Evolutionary conservation across 306 rosid genomes (phyloP).

Genomic region (Chamaecrista fasciculata): DNA sequence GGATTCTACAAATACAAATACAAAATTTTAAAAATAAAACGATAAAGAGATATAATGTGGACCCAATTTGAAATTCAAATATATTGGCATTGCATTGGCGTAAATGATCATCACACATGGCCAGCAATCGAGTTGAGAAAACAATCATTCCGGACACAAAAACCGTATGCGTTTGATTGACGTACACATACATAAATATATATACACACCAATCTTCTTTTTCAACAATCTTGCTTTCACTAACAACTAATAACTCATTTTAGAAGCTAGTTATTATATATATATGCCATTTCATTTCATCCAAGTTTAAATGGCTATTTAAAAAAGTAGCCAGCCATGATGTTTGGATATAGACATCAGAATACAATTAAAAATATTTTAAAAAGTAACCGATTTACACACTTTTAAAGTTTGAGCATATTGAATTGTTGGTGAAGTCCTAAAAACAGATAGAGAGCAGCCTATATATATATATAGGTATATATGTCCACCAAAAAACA

Average conservation of each 20-base stretch:
- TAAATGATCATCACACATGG: conserved; percentile 37
- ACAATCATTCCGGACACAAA: conserved; percentile 32
- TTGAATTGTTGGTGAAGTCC: neutral
- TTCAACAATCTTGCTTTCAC: too few relatives aligned
- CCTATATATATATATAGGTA: too few relatives aligned
- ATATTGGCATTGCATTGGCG: conserved; percentile 17
- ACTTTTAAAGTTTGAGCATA: neutral
- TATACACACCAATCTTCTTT: too few relatives aligned
- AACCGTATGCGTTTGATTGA: neutral
- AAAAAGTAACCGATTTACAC: too few relatives aligned
- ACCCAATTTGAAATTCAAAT: conserved; percentile 33
- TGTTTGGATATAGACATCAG: too few relatives aligned
- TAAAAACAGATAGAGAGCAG: neutral
- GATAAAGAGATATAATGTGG: conserved; percentile 30
- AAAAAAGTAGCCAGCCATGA: too few relatives aligned
- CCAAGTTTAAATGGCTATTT: too few relatives aligned
- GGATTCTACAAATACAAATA: neutral
- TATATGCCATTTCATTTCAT: too few relatives aligned
- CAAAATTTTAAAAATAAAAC: too few relatives aligned
- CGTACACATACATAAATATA: neutral
- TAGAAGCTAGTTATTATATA: too few relatives aligned
- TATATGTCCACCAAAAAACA: too few relatives aligned
- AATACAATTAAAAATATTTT: neutral
- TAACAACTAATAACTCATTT: too few relatives aligned
- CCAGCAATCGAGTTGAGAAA: conserved; percentile 16